Evolutionary conservation across 2,329 filamentous ascomycete genomes (phyloP), one percentile per base, ranked within the genome.

Genomic region (Penicillium sp.): DNA sequence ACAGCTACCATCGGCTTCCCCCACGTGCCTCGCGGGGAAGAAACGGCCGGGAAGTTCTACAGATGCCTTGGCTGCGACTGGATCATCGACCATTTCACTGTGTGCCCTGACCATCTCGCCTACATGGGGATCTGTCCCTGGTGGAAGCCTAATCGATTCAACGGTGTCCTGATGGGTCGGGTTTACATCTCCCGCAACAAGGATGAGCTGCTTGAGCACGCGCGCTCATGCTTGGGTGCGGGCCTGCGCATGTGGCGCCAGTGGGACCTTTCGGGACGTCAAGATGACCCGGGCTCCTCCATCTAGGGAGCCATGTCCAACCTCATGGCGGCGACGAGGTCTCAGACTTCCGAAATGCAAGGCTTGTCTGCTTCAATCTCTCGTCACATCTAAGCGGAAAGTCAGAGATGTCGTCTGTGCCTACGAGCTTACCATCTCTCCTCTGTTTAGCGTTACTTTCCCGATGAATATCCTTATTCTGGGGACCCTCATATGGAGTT

Each of bases 171-270:
- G 13, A 4, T 10, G 18, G 48, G 48, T 12, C 29, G 39, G 7
- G 13, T 18, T 3, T 3, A 31, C 3, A 39, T 20, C 9, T 12
- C 15, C 1, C 13, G 37, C 10, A 40, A 32, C 3, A 7, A 35
- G 33, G 24, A 35, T 10, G 49, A 51, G n/a, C 20, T 51, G 35
- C 8, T 18, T 4, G 12, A n/a, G 12, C 49, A 51, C 18, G 13
- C 43, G 10, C 12, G 15, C 5, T 8, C 20, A 2, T 51, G 49
- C 28, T 20, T 46, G 9, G 49, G 49, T n/a, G 44, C 40, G 8
- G 45, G 42, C 15, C 5, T 51, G 28, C 35, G 46, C 23, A 44
- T 51, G 49, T 40, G 13, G 12, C 28, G 27, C 13, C 8, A 18
- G 4, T 10, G 20, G 6, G 10, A 38, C 2, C 29, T 32, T 7